Conservation (phyloP, 2,329 filamentous ascomycete genomes). For the Trichoderma cornu-damae region DNA sequence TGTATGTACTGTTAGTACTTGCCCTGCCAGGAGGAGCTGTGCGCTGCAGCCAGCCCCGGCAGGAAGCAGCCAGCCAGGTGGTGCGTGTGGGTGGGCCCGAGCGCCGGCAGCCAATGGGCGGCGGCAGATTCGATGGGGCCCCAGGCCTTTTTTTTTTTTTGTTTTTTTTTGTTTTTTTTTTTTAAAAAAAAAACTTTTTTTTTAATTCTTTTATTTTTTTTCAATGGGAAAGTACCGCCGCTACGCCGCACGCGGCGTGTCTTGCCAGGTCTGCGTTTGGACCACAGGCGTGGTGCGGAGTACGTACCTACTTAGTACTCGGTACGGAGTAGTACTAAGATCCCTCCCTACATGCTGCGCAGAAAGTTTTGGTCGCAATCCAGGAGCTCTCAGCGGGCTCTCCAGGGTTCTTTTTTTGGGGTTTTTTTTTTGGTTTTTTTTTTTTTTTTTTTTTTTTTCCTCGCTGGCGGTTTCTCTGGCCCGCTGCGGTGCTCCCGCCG, state of each 20-base stretch:
- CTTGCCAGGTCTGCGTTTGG: conserved; percentile 5
- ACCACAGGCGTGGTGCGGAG: not conserved
- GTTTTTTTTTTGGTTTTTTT: too few relatives aligned
- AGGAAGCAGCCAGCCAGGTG: conserved; percentile 13
- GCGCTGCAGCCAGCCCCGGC: conserved; percentile 15
- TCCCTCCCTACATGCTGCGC: too few relatives aligned
- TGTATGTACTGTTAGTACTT: too few relatives aligned
- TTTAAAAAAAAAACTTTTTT: too few relatives aligned
- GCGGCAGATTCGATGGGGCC: not conserved
- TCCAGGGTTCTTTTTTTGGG: not conserved
- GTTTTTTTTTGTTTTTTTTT: too few relatives aligned
- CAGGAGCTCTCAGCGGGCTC: too few relatives aligned
- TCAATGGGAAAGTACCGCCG: conserved; percentile 14
- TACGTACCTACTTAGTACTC: too few relatives aligned
- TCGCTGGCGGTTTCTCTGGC: not conserved
- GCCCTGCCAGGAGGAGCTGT: conserved; percentile 18
- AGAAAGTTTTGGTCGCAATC: too few relatives aligned
- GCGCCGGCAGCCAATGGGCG: not conserved
- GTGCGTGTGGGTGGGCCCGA: not conserved
- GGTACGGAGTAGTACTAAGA: too few relatives aligned
- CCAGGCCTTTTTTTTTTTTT: conserved; percentile 4
- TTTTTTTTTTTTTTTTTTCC: not conserved
- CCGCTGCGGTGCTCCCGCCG: conserved; percentile 16
- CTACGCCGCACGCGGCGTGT: conserved; percentile 14
- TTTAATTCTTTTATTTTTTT: too few relatives aligned